Evolutionary conservation across 2,329 filamentous ascomycete species (phyloP), one percentile per base, ranked within the genome.

Genomic region (Alternaria postmessia): DNA sequence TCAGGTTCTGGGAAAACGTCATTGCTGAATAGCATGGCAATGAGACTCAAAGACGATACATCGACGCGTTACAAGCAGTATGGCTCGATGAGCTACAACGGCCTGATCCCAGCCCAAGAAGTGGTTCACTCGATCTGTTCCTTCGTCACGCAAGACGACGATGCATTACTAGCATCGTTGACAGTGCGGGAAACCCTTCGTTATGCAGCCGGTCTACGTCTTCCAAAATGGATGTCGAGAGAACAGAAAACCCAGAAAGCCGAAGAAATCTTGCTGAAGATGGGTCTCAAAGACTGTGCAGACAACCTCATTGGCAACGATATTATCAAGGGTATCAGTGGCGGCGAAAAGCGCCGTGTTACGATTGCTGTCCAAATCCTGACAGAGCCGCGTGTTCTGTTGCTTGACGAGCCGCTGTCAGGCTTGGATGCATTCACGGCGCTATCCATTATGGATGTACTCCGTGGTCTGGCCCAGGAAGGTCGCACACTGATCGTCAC

Each of bases 391-490:
- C 86, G 88, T 1, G 85, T 94, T 2, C 78, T 94, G 1, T 81
- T 94, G 0, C 84, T 94, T 0, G 91, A 94, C 61, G 91, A 94
- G 66, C 91, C 91, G 0, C 90, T 91, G 0, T 91, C 88, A 4
- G 91, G 91, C 0, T 79, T 93, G 0, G 91, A 94, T 70, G 90
- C 91, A 0, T 93, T 93, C 68, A 93, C 91, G 0, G 91, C 91
- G 1, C 87, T 85, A 54, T 93, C 90, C 1, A 92, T 93, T 63
- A 67, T 72, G 54, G 89, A 92, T 61, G 89, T 93, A 3, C 83
- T 93, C 1, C 84, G 86, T 24, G 88, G 88, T 2, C 81, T 94
- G 3, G 90, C 91, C 0, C 85, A 87, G 22, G 91, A 93, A 78
- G 91, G 91, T 1, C 86, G 90, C 6, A 93, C 91, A 0, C 76